These are phyloP conservation scores for Malbranchea zuffiana DNA, from an alignment of 2,329 filamentous ascomycete species.

Conservation along the genomic window DNA sequence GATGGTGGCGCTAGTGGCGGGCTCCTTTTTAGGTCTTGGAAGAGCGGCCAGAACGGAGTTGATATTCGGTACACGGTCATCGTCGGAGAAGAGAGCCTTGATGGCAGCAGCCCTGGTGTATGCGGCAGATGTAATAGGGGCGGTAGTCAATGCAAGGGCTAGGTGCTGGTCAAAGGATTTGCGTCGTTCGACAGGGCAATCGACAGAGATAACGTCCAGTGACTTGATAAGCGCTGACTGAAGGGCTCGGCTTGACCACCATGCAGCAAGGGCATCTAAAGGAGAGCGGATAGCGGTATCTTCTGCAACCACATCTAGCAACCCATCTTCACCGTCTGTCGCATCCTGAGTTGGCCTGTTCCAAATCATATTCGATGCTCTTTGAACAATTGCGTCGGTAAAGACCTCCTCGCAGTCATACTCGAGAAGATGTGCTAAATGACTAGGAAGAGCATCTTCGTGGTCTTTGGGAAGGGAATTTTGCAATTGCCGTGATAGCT, in stretches of 20 bases:
- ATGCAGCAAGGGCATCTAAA: conserved; percentile 80
- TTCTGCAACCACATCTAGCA: conserved; percentile 73
- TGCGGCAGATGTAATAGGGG: conserved; percentile 67
- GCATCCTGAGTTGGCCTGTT: conserved; percentile 65
- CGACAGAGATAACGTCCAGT: conserved; percentile 46
- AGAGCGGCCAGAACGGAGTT: conserved; percentile 44
- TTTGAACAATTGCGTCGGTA: conserved; percentile 63
- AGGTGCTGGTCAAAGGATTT: conserved; percentile 44
- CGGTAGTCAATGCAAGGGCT: conserved; percentile 57
- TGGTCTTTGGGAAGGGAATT: conserved; percentile 38
- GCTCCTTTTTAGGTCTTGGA: conserved; percentile 26
- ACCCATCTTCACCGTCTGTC: conserved; percentile 51
- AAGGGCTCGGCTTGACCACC: conserved; percentile 69
- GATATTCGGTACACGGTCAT: conserved; percentile 42
- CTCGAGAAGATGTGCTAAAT: conserved; percentile 64
- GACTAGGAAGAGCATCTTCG: conserved; percentile 60
- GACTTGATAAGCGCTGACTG: conserved; percentile 57
- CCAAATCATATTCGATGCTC: conserved; percentile 82
- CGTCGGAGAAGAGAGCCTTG: conserved; percentile 47
- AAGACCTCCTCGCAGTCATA: conserved; percentile 75
- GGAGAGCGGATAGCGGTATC: conserved; percentile 77
- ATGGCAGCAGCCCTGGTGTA: conserved; percentile 48
- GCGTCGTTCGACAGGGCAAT: conserved; percentile 26
- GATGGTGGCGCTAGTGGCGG: conserved; percentile 25
- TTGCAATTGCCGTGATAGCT: conserved; percentile 58